phyloP scores from a whole-genome alignment of 2,329 filamentous ascomycete species.

The Fusarium sp. region DNA sequence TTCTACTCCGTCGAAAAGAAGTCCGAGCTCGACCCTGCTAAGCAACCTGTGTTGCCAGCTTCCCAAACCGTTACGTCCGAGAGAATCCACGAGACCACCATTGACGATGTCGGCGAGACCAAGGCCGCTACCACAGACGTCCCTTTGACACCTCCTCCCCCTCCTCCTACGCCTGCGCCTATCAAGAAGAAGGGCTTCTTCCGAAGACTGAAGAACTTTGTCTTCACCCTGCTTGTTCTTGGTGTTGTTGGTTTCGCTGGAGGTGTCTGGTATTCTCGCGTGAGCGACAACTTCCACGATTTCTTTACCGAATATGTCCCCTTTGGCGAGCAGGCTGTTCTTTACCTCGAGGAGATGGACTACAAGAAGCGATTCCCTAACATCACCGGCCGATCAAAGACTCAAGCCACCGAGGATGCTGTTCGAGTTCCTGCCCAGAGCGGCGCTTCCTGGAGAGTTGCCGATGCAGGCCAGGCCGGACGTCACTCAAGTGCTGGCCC shows the following conservation, averaged over 20 bases:
- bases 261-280: constrained; percentile 90
- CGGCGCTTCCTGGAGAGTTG: constrained; percentile 83
- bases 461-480: constrained; percentile 65
- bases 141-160: constrained; percentile 48
- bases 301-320: constrained; percentile 98
- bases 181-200: constrained; percentile 72
- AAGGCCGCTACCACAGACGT: constrained; percentile 54
- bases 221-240: constrained; percentile 81
- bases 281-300: constrained; percentile 98
- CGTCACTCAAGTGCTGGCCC: constrained; percentile 71
- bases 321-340: constrained; percentile 91
- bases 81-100: constrained; percentile 55
- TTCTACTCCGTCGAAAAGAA: constrained; percentile 68
- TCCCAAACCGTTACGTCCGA: constrained; percentile 65
- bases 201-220: constrained; percentile 79
- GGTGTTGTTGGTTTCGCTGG: constrained; percentile 84
- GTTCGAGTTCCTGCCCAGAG: constrained; percentile 88
- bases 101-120: constrained; percentile 53
- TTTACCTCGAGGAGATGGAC: constrained; percentile 95
- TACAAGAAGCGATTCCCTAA: constrained; percentile 85
- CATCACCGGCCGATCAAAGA: constrained; percentile 59
- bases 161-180: constrained; percentile 49
- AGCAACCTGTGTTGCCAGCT: constrained; percentile 64
- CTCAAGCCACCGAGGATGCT: constrained; percentile 71
- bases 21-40: constrained; percentile 60